A percentile compares a stretch with the other conserved stretches of the same genome.
These are phyloP conservation scores for Globisporangium emineosum DNA, from an alignment of 352 stramenopile species.

Conservation along the genomic window DNA sequence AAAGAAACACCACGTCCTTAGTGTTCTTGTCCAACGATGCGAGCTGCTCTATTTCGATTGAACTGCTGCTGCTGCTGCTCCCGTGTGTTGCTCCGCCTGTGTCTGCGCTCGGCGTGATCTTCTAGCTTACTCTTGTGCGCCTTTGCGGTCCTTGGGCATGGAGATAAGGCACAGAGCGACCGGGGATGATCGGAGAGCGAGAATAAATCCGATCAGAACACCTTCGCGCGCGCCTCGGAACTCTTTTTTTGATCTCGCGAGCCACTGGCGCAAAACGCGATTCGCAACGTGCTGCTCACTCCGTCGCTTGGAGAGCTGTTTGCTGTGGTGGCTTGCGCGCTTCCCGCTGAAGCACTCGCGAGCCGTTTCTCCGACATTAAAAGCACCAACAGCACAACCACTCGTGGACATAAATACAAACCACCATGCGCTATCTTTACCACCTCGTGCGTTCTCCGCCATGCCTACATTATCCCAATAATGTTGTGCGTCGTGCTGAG, in stretches of 20 bases:
- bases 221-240: neutral
- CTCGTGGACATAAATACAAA: constrained; percentile 3
- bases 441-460: neutral
- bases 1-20: constrained; percentile 4
- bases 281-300: neutral
- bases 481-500: neutral
- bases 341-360: neutral
- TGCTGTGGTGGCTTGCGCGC: neutral
- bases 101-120: neutral
- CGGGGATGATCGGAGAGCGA: neutral
- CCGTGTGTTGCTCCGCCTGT: neutral
- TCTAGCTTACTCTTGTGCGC: neutral
- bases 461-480: too few relatives aligned
- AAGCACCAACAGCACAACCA: constrained; percentile 4
- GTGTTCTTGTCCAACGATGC: constrained; percentile 1
- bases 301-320: neutral
- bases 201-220: constrained; percentile 12
- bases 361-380: constrained; percentile 7
- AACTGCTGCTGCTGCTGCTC: neutral
- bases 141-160: constrained; percentile 1
- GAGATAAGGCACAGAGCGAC: neutral
- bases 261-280: constrained; percentile 1
- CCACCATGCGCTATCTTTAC: neutral
- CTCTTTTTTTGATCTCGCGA: neutral
- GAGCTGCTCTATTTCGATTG: neutral